A percentile compares a stretch with the other conserved stretches of the same genome.
Evolutionary conservation across 2,329 filamentous ascomycete species (phyloP).

Genomic region (Monosporascus sp.): DNA sequence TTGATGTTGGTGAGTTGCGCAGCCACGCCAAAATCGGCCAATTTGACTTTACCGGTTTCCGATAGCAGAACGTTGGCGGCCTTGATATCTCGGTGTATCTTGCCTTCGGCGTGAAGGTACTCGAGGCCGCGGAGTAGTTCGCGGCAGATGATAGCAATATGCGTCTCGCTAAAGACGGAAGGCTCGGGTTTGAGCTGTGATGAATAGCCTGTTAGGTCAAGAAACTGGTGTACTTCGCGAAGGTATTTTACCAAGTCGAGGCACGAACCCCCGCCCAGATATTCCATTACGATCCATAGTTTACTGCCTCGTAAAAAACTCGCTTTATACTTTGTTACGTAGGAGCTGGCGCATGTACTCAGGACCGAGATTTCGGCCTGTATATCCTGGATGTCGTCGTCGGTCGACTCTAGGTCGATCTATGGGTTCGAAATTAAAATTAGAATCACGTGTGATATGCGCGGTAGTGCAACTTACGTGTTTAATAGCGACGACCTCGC

Average conservation of each 20-base stretch:
- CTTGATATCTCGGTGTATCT: conserved; percentile 96
- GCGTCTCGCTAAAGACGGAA: conserved; percentile 71
- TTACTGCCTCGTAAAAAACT: conserved; percentile 96
- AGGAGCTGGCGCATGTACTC: conserved; percentile 89
- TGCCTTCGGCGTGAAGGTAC: conserved; percentile 89
- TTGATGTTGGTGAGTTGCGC: conserved; percentile 97
- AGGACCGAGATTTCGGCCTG: conserved; percentile 95
- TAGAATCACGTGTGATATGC: neutral
- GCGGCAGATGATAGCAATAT: conserved; percentile 91
- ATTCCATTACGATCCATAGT: conserved; percentile 99
- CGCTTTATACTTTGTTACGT: conserved; percentile 92
- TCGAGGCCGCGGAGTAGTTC: conserved; percentile 86
- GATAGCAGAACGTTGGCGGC: conserved; percentile 95
- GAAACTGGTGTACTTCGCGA: neutral
- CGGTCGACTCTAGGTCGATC: conserved; percentile 98
- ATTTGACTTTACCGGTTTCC: conserved; percentile 83
- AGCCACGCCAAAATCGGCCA: conserved; percentile 95
- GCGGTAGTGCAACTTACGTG: conserved; percentile 57
- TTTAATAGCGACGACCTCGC: conserved; percentile 94
- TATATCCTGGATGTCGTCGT: conserved; percentile 97
- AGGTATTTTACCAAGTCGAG: conserved; percentile 69
- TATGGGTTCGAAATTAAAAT: conserved; percentile 33
- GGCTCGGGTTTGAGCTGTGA: conserved; percentile 74
- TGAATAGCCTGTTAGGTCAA: conserved; percentile 25
- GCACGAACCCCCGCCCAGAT: conserved; percentile 89